Base-by-base conservation (phyloP, 129 eudicot species). In the Centaurea solstitialis region DNA sequence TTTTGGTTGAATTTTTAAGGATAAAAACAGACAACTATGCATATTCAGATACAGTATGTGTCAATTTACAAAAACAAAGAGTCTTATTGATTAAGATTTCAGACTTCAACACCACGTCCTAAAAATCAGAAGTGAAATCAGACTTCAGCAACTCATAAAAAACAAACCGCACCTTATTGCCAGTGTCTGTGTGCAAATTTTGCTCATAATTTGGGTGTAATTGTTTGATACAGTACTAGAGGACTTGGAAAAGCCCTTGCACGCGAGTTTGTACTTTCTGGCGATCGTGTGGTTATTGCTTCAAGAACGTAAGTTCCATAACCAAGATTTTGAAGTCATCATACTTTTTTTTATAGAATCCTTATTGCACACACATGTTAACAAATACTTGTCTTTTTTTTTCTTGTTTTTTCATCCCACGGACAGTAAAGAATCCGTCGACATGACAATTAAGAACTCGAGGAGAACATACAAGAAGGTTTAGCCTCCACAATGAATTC, bases 191-290 rank as follows among this genome's bases (percentile, higher is more conserved):
- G 5, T 64, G 61, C 26, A 23, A 23, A 4, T 13, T 57, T 13
- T 71, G 13, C 23, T 69, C 3, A 64, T 38, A 28, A 13, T 20
- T 35, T 41, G 21, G 67, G 64, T 22, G 17, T 50, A 26, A 15
- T 70, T 10, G 23, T 21, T 7, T 85, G 71, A 26, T 84, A 64
- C 88, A 93, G 98, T 82, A 93, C 98, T 74, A 86, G 98, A 75
- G 98, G 98, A 75, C 87, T 93, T 10, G 98, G 98, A 64, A 93
- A 93, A 81, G 96, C 98, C 59, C 88, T 93, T 43, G 96, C 98
- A 4, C 89, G 93, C 15, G 98, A 90, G 80, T 93, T 93, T 76
- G 72, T 93, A 76, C 98, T 90, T 82, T 93, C 98, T 24, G 96
- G 98, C 69, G 93, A 93, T 47, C 91, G 91, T 10, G 96, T 93